These are phyloP conservation scores for Tricholoma terreum DNA, from an alignment of 768 basidiomycete genomes.

Conservation along the genomic window DNA sequence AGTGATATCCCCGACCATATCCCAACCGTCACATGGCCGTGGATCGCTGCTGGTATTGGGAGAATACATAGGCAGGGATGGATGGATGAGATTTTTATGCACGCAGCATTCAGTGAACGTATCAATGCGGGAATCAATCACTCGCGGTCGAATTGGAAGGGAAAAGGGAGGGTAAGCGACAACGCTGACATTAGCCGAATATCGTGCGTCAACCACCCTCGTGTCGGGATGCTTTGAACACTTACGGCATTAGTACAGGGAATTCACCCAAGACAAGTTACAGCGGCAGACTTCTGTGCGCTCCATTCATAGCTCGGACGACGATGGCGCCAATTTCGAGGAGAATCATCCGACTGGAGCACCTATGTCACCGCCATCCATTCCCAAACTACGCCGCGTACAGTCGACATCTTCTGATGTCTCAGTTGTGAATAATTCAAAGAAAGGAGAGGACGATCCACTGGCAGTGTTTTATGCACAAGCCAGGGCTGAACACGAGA, in stretches of 20 bases:
- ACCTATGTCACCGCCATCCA: conserved; percentile 11
- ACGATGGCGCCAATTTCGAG: conserved; percentile 16
- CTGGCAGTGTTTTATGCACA: conserved; percentile 61
- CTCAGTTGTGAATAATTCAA: not conserved
- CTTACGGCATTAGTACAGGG: conserved; percentile 20
- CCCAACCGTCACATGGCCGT: conserved; percentile 62
- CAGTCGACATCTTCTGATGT: not conserved
- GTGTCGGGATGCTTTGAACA: not conserved
- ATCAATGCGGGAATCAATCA: conserved; percentile 41
- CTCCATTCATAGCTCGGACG: conserved; percentile 16
- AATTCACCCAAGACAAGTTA: conserved; percentile 33
- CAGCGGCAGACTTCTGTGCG: conserved; percentile 5
- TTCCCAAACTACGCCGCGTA: conserved; percentile 5
- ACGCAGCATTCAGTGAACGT: conserved; percentile 48
- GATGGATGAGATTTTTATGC: conserved; percentile 38
- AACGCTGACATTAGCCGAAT: conserved; percentile 41
- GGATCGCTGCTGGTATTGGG: conserved; percentile 46
- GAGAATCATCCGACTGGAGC: conserved; percentile 1
- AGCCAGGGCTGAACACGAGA: conserved; percentile 49
- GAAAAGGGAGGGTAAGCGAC: conserved; percentile 23
- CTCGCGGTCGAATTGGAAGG: conserved; percentile 17
- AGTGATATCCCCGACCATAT: conserved; percentile 62
- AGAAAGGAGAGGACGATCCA: conserved; percentile 41
- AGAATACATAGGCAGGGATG: conserved; percentile 26
- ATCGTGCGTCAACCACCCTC: conserved; percentile 35